phyloP scores from a whole-genome alignment of 139 green algal genomes.

The Pleodorina starrii region DNA sequence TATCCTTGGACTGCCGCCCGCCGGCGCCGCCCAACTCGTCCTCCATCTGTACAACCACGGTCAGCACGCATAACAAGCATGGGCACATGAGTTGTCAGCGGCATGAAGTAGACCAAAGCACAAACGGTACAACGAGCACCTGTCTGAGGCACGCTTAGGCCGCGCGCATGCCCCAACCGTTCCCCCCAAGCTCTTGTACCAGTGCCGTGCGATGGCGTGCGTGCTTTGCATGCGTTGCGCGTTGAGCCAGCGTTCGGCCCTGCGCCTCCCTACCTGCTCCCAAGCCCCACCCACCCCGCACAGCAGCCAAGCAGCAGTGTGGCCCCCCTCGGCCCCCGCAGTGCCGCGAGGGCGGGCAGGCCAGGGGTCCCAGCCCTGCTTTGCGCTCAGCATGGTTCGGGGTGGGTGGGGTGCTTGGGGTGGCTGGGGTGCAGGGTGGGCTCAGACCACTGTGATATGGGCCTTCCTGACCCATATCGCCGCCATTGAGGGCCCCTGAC shows the following conservation, averaged over 20 bases:
- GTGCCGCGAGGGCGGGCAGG: no score
- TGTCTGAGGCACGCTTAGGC: no score
- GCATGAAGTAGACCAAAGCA: not conserved
- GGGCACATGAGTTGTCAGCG: not conserved
- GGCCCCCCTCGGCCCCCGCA: not conserved
- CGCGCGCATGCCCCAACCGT: not conserved
- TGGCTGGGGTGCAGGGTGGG: constrained; percentile 38
- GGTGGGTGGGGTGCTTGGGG: not conserved
- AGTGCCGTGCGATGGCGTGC: not conserved
- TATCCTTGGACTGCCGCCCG: not conserved
- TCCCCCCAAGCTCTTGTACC: constrained; percentile 44
- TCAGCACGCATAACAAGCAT: no score
- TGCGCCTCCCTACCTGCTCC: not conserved
- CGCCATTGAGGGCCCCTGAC: not conserved
- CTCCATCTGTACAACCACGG: constrained; percentile 15
- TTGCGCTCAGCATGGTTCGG: no score
- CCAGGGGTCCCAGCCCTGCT: no score
- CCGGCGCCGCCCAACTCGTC: not conserved
- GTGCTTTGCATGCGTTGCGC: not conserved
- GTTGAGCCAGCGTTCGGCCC: not conserved
- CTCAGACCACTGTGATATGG: not conserved
- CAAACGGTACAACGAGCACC: not conserved
- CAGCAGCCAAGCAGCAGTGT: not conserved
- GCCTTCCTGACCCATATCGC: not conserved
- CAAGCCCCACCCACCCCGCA: constrained; percentile 11